Percentiles rank a stretch among this genome's conserved stretches.
phyloP scores from a whole-genome alignment of 108 stramenopile genomes.

The Discostella pseudostelligera region DNA sequence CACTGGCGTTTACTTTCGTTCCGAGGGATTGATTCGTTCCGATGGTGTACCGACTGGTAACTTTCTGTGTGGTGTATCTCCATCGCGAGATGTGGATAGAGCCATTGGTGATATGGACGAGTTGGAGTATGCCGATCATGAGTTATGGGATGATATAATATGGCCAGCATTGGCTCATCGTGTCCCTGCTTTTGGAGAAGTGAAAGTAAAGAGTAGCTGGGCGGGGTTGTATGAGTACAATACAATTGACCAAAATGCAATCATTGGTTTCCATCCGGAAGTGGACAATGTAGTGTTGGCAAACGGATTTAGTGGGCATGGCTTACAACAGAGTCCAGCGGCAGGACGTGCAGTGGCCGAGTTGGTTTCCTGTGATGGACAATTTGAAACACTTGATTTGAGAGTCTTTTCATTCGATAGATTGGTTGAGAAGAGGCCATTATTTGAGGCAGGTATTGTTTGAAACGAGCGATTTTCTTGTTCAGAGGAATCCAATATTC shows the following conservation, averaged over 20 bases:
- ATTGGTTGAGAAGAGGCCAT: slow-evolving; percentile 18
- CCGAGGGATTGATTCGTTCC: slow-evolving; percentile 44
- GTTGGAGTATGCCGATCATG: slow-evolving; percentile 54
- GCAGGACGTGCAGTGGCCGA: slow-evolving; percentile 69
- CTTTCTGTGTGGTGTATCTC: slow-evolving; percentile 79
- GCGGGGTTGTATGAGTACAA: slow-evolving; percentile 73
- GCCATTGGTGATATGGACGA: slow-evolving; percentile 33
- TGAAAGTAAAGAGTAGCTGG: slow-evolving; percentile 71
- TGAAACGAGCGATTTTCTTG: no score
- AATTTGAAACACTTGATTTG: slow-evolving; percentile 63
- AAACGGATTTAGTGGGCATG: slow-evolving; percentile 78
- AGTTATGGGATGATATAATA: slow-evolving; percentile 63
- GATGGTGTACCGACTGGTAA: slow-evolving; percentile 39
- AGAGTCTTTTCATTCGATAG: slow-evolving; percentile 64
- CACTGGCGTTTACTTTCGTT: slow-evolving; percentile 68
- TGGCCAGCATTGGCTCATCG: slow-evolving; percentile 75
- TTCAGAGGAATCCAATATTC: no score
- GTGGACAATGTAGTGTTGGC: slow-evolving; percentile 62
- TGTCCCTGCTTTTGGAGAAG: slow-evolving; percentile 68
- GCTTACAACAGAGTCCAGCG: slow-evolving; percentile 68
- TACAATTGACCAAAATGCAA: slow-evolving; percentile 75
- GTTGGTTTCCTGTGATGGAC: slow-evolving; percentile 42
- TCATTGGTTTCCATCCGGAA: slow-evolving; percentile 78
- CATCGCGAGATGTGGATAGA: slow-evolving; percentile 48
- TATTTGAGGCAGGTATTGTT: slow-evolving; percentile 59